Conservation (phyloP, 495 filamentous ascomycete species). For the Tetracladium marchalianum region DNA sequence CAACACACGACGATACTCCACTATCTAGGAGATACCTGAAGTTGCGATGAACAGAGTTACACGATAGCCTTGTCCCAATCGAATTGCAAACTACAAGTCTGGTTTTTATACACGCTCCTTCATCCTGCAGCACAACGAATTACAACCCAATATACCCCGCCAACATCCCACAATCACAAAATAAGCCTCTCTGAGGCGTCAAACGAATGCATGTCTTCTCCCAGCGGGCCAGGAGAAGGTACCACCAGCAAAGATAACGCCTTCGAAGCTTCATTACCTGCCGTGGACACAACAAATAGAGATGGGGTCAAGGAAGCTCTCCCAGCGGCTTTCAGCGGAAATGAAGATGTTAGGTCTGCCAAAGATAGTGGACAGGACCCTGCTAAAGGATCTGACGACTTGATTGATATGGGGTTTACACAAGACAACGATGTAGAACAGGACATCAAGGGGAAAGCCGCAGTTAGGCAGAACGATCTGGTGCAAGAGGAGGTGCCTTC, state of each 20-base stretch:
- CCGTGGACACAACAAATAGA: background rate
- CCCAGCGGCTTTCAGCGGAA: background rate
- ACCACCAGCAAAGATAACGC: constrained; percentile 11
- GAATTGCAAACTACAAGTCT: too few species aligned
- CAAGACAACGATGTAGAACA: background rate
- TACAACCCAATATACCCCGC: constrained; percentile 16
- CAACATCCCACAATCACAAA: constrained; percentile 4
- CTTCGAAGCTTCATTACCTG: background rate
- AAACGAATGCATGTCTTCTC: constrained; percentile 21
- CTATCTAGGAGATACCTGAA: too few species aligned
- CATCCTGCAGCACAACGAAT: background rate
- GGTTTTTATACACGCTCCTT: too few species aligned
- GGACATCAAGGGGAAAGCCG: background rate
- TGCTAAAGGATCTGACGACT: background rate
- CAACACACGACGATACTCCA: too few species aligned
- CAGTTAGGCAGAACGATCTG: background rate
- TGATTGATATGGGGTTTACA: background rate
- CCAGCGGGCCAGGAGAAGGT: constrained; percentile 11
- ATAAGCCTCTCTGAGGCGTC: constrained; percentile 13
- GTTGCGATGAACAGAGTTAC: too few species aligned
- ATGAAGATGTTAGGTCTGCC: background rate
- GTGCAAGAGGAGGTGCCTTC: background rate
- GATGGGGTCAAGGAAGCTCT: background rate
- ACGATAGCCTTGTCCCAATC: too few species aligned
- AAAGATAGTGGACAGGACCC: background rate